Evolutionary conservation across 208 protist genomes (phyloP).

Genomic region (Acanthamoeba rhysodes): DNA sequence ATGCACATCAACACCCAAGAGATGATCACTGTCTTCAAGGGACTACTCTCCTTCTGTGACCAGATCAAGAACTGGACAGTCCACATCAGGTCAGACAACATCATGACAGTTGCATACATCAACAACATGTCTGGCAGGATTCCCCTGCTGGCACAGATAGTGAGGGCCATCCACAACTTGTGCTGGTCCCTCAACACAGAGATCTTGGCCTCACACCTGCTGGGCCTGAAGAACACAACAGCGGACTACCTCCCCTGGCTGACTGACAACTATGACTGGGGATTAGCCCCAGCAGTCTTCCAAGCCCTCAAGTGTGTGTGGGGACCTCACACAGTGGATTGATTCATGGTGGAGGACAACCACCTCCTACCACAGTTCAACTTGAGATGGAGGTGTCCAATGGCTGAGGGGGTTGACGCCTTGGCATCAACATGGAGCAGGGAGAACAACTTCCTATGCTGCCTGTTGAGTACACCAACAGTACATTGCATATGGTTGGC

Average conservation of each 20-base stretch:
- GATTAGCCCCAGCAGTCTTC: not conserved
- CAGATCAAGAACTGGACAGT: no score
- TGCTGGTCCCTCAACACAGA: not conserved
- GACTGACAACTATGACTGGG: not conserved
- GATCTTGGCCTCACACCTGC: not conserved
- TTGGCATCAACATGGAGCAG: not conserved
- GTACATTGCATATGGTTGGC: no score
- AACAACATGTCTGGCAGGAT: no score
- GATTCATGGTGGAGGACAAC: not conserved
- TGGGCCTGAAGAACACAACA: not conserved
- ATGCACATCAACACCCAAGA: no score
- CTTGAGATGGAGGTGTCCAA: not conserved
- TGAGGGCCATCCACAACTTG: not conserved
- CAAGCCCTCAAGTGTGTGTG: not conserved
- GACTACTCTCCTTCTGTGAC: no score
- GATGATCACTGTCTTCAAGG: no score
- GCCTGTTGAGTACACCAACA: no score
- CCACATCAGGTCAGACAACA: no score
- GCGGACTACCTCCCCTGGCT: not conserved
- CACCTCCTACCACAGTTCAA: not conserved
- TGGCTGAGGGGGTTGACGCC: not conserved
- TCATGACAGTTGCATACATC: no score
- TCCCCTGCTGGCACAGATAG: no score
- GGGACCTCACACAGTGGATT: not conserved
- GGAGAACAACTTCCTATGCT: slow-evolving; percentile 7